phyloP scores from a whole-genome alignment of 208 protist species.

The Trypanosoma theileri region DNA sequence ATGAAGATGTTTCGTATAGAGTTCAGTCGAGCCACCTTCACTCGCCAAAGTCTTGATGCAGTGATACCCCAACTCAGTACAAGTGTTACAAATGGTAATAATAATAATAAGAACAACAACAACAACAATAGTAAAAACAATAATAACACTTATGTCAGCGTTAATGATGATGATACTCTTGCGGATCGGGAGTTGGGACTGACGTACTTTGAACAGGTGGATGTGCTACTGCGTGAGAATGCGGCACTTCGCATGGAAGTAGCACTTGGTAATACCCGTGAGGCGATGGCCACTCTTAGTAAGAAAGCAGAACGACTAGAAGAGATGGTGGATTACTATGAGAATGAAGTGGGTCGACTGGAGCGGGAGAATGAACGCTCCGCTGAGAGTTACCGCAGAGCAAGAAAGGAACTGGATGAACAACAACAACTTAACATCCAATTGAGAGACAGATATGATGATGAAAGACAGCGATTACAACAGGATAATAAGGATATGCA shows the following conservation, averaged over 20 bases:
- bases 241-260: constrained; percentile 54
- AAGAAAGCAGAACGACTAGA: constrained; percentile 47
- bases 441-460: constrained; percentile 36
- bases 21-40: constrained; percentile 81
- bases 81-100: neutral
- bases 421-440: constrained; percentile 26
- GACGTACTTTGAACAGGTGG: constrained; percentile 83
- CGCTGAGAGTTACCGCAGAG: constrained; percentile 47
- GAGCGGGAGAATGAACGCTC: constrained; percentile 64
- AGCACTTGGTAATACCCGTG: constrained; percentile 47
- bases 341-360: constrained; percentile 68
- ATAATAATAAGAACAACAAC: neutral
- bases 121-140: too few relatives aligned
- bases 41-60: constrained; percentile 18
- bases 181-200: constrained; percentile 6
- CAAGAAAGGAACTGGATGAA: constrained; percentile 39
- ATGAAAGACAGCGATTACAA: constrained; percentile 59
- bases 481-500: constrained; percentile 90
- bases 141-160: too few relatives aligned
- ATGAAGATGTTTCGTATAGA: constrained; percentile 84
- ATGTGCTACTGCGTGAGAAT: constrained; percentile 67
- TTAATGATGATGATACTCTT: neutral
- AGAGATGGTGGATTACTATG: constrained; percentile 58
- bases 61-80: neutral
- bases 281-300: constrained; percentile 52